Percentiles rank a stretch among this genome's conserved stretches.
These are phyloP conservation scores for Pyrus hybrid DNA, from an alignment of 331 rosid species.

Conservation along the genomic window DNA sequence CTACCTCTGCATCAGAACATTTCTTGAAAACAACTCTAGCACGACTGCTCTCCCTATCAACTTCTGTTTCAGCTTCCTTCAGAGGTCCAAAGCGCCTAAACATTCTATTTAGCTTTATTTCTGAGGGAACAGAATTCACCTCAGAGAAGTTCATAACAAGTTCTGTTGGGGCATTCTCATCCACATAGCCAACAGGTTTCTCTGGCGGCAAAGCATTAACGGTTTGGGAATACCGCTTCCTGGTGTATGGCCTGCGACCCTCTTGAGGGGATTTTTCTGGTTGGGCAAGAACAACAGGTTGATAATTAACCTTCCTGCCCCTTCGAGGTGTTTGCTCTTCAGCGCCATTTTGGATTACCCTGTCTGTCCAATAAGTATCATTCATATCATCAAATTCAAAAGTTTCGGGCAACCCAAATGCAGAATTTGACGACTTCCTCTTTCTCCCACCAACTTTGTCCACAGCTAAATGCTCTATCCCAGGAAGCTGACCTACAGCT, in stretches of 20 bases:
- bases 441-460: slow-evolving; percentile 52
- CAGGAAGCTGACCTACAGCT: slow-evolving; percentile 28
- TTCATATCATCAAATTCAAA: slow-evolving; percentile 97
- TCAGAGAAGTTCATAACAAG: slow-evolving; percentile 88
- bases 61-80: slow-evolving; percentile 86
- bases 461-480: slow-evolving; percentile 22
- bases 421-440: slow-evolving; percentile 33
- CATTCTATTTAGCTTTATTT: slow-evolving; percentile 64
- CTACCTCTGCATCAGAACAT: slow-evolving; percentile 79
- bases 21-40: slow-evolving; percentile 90
- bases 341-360: slow-evolving; percentile 73
- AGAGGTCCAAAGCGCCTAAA: slow-evolving; percentile 89
- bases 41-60: slow-evolving; percentile 75
- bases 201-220: slow-evolving; percentile 30
- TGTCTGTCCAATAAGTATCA: slow-evolving; percentile 93
- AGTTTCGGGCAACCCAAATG: slow-evolving; percentile 48
- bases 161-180: slow-evolving; percentile 75
- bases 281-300: slow-evolving; percentile 29
- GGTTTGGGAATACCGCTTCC: slow-evolving; percentile 51
- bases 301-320: slow-evolving; percentile 44
- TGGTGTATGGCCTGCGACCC: slow-evolving; percentile 53
- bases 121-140: slow-evolving; percentile 74
- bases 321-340: slow-evolving; percentile 61
- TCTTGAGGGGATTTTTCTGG: slow-evolving; percentile 56
- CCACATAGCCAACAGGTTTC: slow-evolving; percentile 61